Evolutionary conservation across 1,284 basidiomycete genomes (phyloP), one percentile per base, ranked within the genome.

Genomic region (Earliella scabrosa): DNA sequence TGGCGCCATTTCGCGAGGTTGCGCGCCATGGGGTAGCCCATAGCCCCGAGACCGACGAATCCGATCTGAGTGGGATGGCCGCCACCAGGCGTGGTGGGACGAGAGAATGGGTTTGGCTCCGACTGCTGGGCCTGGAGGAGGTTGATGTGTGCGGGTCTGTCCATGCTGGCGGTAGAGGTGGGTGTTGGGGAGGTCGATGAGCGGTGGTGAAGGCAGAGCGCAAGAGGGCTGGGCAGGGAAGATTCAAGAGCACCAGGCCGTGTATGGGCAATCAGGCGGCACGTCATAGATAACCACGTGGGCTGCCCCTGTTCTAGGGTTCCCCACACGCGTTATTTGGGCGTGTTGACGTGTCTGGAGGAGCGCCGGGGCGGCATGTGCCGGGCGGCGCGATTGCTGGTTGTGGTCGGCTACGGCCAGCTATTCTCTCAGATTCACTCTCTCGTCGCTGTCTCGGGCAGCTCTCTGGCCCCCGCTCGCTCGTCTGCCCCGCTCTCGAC

Each of bases 21-120:
- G 43, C 80, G 77, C 18, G 88, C 87, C 88, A 94, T 93, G 38
- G 77, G 68, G 62, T 75, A 74, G 39, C 91, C 91, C 86, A 93
- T 92, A 10, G 81, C 77, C 5, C 88, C 86, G 10, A 90, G 73
- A 2, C 88, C 87, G 56, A 82, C 79, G 67, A 86, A 88, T 21
- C 87, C 88, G 56, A 90, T 71, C 53, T 75, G 75, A 44, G 72
- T 53, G 11, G 71, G 67, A 45, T 72, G 65, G 13, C 63, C 66
- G 3, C 71, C n/a, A n/a, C n/a, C 69, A 2, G 83, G 83, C 1
- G 82, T 82, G 2, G 73, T 59, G 1, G 83, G 84, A 20, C 83
- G 77, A 24, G 87, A 88, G 74, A 82, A 88, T 0, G 87, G 87
- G 47, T 62, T 66, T 9, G 60, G 26, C 40, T 61, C 58, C 0